Conservation (phyloP, 176 grass and related monocot species). For the Oryza nivara region DNA sequence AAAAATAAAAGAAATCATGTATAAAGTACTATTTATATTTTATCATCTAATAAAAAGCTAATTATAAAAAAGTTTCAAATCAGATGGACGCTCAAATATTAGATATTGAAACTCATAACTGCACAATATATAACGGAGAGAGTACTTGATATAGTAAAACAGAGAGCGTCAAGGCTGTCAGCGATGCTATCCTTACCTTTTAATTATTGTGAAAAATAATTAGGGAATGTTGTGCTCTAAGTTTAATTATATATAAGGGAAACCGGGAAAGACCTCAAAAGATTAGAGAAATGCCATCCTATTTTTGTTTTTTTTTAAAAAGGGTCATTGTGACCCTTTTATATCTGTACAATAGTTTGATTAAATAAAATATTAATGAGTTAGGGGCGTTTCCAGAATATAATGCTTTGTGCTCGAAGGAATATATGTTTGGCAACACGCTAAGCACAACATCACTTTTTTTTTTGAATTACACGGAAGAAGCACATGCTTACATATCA, state of each 20-base stretch:
- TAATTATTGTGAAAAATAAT: background rate
- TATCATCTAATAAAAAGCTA: too few relatives aligned
- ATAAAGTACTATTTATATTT: too few relatives aligned
- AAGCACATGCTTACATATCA: background rate
- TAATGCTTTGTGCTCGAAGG: constrained; percentile 8
- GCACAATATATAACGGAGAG: too few relatives aligned
- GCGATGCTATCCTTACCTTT: background rate
- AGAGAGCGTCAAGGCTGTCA: background rate
- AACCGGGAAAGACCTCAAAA: background rate
- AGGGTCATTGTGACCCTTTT: background rate
- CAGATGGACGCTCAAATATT: too few relatives aligned
- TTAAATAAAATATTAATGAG: constrained; percentile 29
- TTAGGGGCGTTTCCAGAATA: constrained; percentile 42
- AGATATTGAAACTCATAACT: too few relatives aligned
- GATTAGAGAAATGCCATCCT: background rate
- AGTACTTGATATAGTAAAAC: too few relatives aligned
- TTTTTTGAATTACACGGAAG: background rate
- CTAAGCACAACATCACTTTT: background rate
- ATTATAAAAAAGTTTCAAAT: too few relatives aligned
- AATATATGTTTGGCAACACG: constrained; percentile 34
- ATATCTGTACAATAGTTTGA: background rate
- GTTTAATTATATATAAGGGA: background rate
- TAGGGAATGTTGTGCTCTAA: background rate
- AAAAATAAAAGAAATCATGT: too few relatives aligned
- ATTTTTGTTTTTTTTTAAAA: background rate